Evolutionary conservation across 2,329 filamentous ascomycete genomes (phyloP).

Genomic region (Apiospora marii): DNA sequence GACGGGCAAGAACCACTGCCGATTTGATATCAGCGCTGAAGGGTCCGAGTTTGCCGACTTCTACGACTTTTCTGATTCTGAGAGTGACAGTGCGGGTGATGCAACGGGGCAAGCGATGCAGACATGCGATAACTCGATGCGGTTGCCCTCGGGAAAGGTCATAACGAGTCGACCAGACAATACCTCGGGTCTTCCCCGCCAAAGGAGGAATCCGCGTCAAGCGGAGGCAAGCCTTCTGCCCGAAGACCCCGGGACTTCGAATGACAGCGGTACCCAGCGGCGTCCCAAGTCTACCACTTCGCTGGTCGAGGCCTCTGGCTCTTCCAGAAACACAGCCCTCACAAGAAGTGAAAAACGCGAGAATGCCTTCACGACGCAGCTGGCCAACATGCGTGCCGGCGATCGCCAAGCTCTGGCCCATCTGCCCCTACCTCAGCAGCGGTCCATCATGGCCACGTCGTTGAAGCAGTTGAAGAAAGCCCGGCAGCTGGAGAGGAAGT

Average conservation of each 20-base stretch:
- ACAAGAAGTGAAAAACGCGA: constrained; percentile 31
- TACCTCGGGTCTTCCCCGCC: background rate
- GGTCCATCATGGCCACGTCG: constrained; percentile 37
- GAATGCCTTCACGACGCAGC: constrained; percentile 32
- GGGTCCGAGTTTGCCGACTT: constrained; percentile 51
- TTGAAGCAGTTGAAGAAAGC: constrained; percentile 41
- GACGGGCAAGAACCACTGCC: constrained; percentile 57
- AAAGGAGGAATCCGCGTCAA: background rate
- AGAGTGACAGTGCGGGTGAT: constrained; percentile 20
- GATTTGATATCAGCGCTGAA: constrained; percentile 45
- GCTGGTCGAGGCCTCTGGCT: background rate
- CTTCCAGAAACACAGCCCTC: constrained; percentile 3
- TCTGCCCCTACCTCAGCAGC: constrained; percentile 41
- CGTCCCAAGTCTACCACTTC: background rate
- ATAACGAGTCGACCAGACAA: constrained; percentile 39
- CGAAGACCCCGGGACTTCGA: background rate
- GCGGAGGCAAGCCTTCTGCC: background rate
- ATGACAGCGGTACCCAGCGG: background rate
- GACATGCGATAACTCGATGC: constrained; percentile 41
- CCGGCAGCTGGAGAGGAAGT: constrained; percentile 30
- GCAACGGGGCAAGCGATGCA: constrained; percentile 23
- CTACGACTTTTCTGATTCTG: constrained; percentile 43
- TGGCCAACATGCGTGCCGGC: constrained; percentile 37
- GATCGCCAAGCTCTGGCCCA: constrained; percentile 41
- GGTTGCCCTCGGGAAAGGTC: constrained; percentile 47